Percentiles rank a stretch among this genome's conserved stretches.
Conservation (phyloP, 805 yeast genomes). For the Groenewaldozyma tartarivorans region DNA sequence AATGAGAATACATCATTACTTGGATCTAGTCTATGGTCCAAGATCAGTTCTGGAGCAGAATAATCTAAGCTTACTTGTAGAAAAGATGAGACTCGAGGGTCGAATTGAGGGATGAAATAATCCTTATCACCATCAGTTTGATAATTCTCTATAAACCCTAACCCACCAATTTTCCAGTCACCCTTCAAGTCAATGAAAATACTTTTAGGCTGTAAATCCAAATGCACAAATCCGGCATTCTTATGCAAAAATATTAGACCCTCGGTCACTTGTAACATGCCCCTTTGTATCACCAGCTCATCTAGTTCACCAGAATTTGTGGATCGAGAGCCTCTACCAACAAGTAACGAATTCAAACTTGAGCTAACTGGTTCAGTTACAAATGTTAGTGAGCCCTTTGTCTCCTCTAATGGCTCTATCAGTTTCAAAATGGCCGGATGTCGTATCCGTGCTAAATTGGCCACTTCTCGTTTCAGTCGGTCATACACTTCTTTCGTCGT, state of each 20-base stretch:
- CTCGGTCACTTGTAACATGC: slow-evolving; percentile 65
- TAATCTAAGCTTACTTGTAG: slow-evolving; percentile 63
- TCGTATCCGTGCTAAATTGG: slow-evolving; percentile 66
- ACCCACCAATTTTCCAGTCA: slow-evolving; percentile 89
- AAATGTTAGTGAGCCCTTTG: slow-evolving; percentile 64
- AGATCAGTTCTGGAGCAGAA: slow-evolving; percentile 74
- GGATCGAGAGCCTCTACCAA: slow-evolving; percentile 16
- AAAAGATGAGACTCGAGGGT: slow-evolving; percentile 66
- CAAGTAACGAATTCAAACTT: slow-evolving; percentile 39
- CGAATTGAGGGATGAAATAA: slow-evolving; percentile 59
- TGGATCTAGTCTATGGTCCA: slow-evolving; percentile 52
- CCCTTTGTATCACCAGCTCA: slow-evolving; percentile 68
- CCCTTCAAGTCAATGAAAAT: slow-evolving; percentile 66
- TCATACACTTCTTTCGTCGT: slow-evolving; percentile 54
- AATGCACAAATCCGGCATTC: slow-evolving; percentile 62
- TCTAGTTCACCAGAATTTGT: slow-evolving; percentile 44
- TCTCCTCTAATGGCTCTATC: slow-evolving; percentile 84
- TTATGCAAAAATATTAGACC: slow-evolving; percentile 79
- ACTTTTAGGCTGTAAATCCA: slow-evolving; percentile 69
- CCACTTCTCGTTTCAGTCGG: slow-evolving; percentile 55
- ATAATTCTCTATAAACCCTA: slow-evolving; percentile 42
- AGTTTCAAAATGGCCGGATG: slow-evolving; percentile 84
- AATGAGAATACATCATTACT: slow-evolving; percentile 78
- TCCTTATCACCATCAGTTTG: slow-evolving; percentile 44
- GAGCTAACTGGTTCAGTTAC: slow-evolving; percentile 73